Evolutionary conservation across 1,139 yeast genomes (phyloP).

Genomic region (Kluyveromyces sp.): DNA sequence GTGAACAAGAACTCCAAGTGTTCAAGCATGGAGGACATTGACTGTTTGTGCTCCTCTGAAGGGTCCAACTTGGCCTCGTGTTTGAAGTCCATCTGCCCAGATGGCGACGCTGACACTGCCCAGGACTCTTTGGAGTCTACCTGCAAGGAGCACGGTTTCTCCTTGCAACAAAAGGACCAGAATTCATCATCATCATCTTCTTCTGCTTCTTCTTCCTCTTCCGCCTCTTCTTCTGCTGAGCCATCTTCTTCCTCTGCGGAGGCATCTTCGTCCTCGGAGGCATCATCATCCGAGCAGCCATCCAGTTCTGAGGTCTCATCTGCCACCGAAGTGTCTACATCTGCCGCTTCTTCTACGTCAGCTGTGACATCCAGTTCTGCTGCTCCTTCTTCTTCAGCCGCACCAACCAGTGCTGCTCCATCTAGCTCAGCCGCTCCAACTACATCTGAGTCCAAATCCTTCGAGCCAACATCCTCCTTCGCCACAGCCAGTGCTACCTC

Average conservation of each 20-base stretch:
- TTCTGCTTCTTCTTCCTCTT: slow-evolving; percentile 26
- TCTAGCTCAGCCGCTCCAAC: slow-evolving; percentile 17
- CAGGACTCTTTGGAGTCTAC: slow-evolving; percentile 46
- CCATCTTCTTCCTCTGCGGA: slow-evolving; percentile 11
- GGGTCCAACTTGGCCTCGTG: slow-evolving; percentile 48
- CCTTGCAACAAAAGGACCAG: slow-evolving; percentile 29
- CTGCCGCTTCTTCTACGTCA: slow-evolving; percentile 20
- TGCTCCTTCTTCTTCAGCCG: slow-evolving; percentile 12
- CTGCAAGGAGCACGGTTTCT: slow-evolving; percentile 42
- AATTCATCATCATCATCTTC: slow-evolving; percentile 31
- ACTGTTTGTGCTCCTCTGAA: slow-evolving; percentile 58
- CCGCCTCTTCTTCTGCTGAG: slow-evolving; percentile 19
- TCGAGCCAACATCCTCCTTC: slow-evolving; percentile 13
- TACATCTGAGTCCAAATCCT: slow-evolving; percentile 13
- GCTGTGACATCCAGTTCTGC: slow-evolving; percentile 15
- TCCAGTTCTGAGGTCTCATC: slow-evolving; percentile 17
- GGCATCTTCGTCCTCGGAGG: slow-evolving; percentile 12
- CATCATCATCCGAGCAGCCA: slow-evolving; percentile 13
- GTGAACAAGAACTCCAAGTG: slow-evolving; percentile 55
- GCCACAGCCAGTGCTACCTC: slow-evolving; percentile 15
- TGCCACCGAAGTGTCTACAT: slow-evolving; percentile 16
- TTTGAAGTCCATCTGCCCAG: slow-evolving; percentile 60
- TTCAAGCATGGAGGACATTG: slow-evolving; percentile 45
- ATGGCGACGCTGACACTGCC: slow-evolving; percentile 51
- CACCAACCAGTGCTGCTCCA: slow-evolving; percentile 12